Conservation (phyloP, 495 filamentous ascomycete species). For the Penicillium diatomitis region DNA sequence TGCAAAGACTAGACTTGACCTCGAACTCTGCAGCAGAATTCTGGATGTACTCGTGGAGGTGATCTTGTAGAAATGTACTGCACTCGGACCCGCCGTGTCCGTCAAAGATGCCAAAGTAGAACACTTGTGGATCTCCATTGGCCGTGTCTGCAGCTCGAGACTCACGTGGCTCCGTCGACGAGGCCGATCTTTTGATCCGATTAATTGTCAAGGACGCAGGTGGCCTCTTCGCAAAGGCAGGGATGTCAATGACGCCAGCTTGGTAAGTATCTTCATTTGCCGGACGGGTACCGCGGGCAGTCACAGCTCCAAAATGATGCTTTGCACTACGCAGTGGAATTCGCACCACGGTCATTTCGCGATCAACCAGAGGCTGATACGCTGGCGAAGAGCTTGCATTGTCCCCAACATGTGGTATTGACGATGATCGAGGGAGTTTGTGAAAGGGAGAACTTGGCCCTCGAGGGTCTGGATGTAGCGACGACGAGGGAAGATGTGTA, state of each 20-base stretch:
- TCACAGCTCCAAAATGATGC: constrained; percentile 80
- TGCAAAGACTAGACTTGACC: constrained; percentile 56
- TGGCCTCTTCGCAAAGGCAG: constrained; percentile 77
- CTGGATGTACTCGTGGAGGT: constrained; percentile 84
- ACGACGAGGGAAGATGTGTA: constrained; percentile 87
- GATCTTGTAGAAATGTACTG: constrained; percentile 73
- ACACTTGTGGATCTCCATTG: constrained; percentile 85
- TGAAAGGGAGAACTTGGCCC: constrained; percentile 50
- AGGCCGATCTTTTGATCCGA: constrained; percentile 6
- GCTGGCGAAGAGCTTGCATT: constrained; percentile 45
- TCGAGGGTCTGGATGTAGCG: constrained; percentile 79
- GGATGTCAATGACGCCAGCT: constrained; percentile 85
- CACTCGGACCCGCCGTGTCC: constrained; percentile 91
- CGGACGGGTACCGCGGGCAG: constrained; percentile 69
- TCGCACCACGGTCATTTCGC: constrained; percentile 93
- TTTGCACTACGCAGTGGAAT: constrained; percentile 90
- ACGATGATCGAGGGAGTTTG: constrained; percentile 74
- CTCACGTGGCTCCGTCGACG: constrained; percentile 17
- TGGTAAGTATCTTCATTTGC: constrained; percentile 95
- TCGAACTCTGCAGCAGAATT: constrained; percentile 64
- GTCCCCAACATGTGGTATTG: constrained; percentile 64
- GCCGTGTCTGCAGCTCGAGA: constrained; percentile 57
- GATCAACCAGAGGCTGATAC: constrained; percentile 46
- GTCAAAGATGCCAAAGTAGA: constrained; percentile 96
- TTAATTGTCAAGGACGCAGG: constrained; percentile 58